Base-by-base conservation (phyloP, 2,329 filamentous ascomycete genomes). In the Myriosclerotinia curreyana region DNA sequence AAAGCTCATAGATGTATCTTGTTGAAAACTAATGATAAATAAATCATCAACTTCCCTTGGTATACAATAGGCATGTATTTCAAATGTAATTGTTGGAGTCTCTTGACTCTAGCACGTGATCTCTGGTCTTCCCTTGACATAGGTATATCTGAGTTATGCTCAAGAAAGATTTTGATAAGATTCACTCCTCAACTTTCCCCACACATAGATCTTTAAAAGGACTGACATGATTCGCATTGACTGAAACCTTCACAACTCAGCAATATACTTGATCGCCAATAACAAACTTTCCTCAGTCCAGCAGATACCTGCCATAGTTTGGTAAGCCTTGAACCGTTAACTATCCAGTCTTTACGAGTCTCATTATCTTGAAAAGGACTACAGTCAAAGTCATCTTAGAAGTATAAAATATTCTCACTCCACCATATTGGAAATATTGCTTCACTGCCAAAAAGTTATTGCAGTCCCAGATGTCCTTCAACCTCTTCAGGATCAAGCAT, bases 361-460 rank as follows among this genome's bases (percentile, higher is more conserved):
- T 7, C 25, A 25, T 11, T 1, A 31, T 48, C 12, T 25, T 1
- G 1, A 9, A 36, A 58, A 15, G 2, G 28, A 31, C 28, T 31
- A 31, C n/a, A 12, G 8, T 42, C 42, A 58, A 25, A 8, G n/a
- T 0, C 20, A 7, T 22, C 7, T 25, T 8, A 22, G 0, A 48
- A 5, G 20, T 7, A 53, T 4, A 38, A 17, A 17, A 2, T 11
- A 20, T 36, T 11, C 25, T 8, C 20, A 15, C 48, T 46, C n/a
- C 7, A 14, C 14, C 42, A 36, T 14, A n/a, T 20, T 48, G 25
- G 8, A 22, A 58, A 20, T 22, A 25, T 12, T 7, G 8, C 42
- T 14, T 7, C 9, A 31, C 12, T 0, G 1, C 6, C 3, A 4
- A 4, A 34, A 3, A 12, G 12, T 8, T 34, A 6, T 7, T 7